Conservation (phyloP, 1,284 basidiomycete genomes). For the Ustilago trichophora region DNA sequence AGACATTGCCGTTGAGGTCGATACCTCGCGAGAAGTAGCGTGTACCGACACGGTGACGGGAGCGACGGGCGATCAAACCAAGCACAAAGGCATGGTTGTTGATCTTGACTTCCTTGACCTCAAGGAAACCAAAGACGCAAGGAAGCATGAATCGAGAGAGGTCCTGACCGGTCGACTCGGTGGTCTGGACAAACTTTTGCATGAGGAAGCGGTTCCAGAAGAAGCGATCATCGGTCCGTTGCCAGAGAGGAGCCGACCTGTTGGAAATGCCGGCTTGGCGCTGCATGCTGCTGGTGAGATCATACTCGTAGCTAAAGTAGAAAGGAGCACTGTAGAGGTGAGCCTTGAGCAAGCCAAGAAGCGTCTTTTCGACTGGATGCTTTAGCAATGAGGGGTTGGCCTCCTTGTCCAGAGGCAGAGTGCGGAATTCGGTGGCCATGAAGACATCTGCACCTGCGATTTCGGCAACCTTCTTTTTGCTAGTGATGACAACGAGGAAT, state of each 20-base stretch:
- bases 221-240: constrained; percentile 87
- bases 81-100: constrained; percentile 83
- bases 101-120: constrained; percentile 80
- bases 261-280: constrained; percentile 74
- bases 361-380: constrained; percentile 86
- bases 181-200: constrained; percentile 47
- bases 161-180: constrained; percentile 70
- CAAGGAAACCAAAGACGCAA: constrained; percentile 72
- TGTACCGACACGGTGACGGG: constrained; percentile 91
- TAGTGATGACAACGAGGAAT: constrained; percentile 89
- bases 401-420: constrained; percentile 80
- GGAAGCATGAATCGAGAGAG: constrained; percentile 85
- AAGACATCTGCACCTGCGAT: constrained; percentile 87
- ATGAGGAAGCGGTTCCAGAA: constrained; percentile 90
- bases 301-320: constrained; percentile 90
- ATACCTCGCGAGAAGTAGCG: constrained; percentile 96
- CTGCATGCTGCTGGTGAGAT: constrained; percentile 88
- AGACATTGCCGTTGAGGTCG: constrained; percentile 73
- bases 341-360: constrained; percentile 84
- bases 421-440: constrained; percentile 88
- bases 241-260: constrained; percentile 74
- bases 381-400: constrained; percentile 73
- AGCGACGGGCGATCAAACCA: constrained; percentile 89
- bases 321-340: constrained; percentile 84
- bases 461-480: constrained; percentile 79